Percentiles rank a stretch among this genome's conserved stretches.
Evolutionary conservation across 139 green algal genomes (phyloP).

Genomic region (Zygnema circumcarinatum): DNA sequence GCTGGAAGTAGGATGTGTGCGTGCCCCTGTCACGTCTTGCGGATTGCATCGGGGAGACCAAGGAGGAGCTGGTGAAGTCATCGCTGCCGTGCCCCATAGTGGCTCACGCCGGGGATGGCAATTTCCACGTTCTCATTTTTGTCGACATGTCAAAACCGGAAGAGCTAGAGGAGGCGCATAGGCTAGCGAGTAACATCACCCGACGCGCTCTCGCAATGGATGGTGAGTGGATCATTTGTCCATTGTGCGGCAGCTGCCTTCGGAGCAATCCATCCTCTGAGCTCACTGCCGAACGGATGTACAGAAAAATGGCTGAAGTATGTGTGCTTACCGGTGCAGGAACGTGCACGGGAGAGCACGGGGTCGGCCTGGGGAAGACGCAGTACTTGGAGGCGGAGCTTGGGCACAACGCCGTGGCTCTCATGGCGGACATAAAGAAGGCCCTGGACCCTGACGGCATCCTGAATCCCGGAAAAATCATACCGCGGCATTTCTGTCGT

Average conservation of each 20-base stretch:
- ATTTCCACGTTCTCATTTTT: constrained; percentile 63
- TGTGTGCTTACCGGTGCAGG: constrained; percentile 41
- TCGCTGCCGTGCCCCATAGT: constrained; percentile 54
- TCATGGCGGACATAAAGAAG: constrained; percentile 52
- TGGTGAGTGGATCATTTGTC: constrained; percentile 26
- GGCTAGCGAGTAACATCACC: constrained; percentile 38
- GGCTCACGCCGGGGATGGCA: constrained; percentile 60
- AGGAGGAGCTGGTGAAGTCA: constrained; percentile 39
- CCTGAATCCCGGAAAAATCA: constrained; percentile 54
- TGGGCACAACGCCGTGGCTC: constrained; percentile 16
- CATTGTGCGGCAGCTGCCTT: too few species aligned
- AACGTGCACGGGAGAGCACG: constrained; percentile 63
- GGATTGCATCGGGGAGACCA: constrained; percentile 49
- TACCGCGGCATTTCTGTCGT: constrained; percentile 11
- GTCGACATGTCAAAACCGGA: constrained; percentile 52
- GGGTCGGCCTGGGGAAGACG: constrained; percentile 59
- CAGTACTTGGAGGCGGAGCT: constrained; percentile 55
- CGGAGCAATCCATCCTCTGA: too few species aligned
- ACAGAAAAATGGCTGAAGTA: too few species aligned
- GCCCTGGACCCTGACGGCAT: constrained; percentile 51
- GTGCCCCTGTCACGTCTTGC: constrained; percentile 54
- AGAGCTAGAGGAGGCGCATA: constrained; percentile 48
- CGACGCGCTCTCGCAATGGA: constrained; percentile 59
- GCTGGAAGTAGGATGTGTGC: constrained; percentile 47
- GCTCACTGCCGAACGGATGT: too few species aligned